Percentiles rank a stretch among this genome's conserved stretches.
Evolutionary conservation across 768 basidiomycete species (phyloP).

Genomic region (Trametes cubensis): DNA sequence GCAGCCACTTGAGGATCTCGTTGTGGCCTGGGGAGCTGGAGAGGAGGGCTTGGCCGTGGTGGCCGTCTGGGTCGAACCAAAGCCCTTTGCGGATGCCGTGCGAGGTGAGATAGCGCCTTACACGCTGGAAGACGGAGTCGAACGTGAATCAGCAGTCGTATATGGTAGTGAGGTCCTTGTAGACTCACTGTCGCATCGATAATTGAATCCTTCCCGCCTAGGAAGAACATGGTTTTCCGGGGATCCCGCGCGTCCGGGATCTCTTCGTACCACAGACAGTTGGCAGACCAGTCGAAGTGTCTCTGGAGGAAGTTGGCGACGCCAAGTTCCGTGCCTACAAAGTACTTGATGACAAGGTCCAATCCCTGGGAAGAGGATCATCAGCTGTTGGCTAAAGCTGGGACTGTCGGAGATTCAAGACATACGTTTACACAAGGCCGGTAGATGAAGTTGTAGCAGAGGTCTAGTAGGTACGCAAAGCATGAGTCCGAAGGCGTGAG

Average conservation of each 20-base stretch:
- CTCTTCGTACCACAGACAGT: slow-evolving; percentile 89
- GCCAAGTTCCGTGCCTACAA: slow-evolving; percentile 86
- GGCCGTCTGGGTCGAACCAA: slow-evolving; percentile 62
- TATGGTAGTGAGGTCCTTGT: not conserved
- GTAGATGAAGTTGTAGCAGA: slow-evolving; percentile 92
- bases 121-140: slow-evolving; percentile 54
- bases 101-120: slow-evolving; percentile 71
- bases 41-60: slow-evolving; percentile 64
- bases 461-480: slow-evolving; percentile 48
- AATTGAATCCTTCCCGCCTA: slow-evolving; percentile 85
- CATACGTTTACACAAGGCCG: slow-evolving; percentile 63
- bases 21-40: slow-evolving; percentile 53
- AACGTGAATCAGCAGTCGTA: not conserved
- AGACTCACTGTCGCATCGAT: slow-evolving; percentile 65
- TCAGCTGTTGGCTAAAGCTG: not conserved
- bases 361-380: slow-evolving; percentile 52
- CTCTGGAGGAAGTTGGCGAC: slow-evolving; percentile 83
- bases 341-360: slow-evolving; percentile 83
- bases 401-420: slow-evolving; percentile 14
- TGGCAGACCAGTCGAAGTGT: slow-evolving; percentile 85
- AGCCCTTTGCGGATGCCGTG: slow-evolving; percentile 74
- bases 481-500: not conserved
- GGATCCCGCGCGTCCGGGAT: slow-evolving; percentile 79
- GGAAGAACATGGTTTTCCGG: slow-evolving; percentile 65
- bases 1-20: slow-evolving; percentile 67